Evolutionary conservation across 78 protist genomes (phyloP), one percentile per base, ranked within the genome.

Genomic region (Parvularia atlantis): DNA sequence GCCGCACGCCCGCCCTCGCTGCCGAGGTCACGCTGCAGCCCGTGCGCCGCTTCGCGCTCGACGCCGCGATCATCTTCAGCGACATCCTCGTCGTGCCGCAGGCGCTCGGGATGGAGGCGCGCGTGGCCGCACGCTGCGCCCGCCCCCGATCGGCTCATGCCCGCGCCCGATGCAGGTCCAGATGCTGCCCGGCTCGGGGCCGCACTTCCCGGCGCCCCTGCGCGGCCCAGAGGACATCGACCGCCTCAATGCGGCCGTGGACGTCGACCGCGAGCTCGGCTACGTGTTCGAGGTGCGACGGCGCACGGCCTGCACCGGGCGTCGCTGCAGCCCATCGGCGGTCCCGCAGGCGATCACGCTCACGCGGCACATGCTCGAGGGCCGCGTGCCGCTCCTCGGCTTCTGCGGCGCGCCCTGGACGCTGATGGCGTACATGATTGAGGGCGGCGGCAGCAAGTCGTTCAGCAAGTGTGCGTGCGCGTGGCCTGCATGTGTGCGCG

Each of bases 391-490:
- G 31, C 69, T 82, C 17, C 66, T 87, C 53, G 92, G 92, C 22
- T 87, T 87, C 44, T 58, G 84, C 36, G 91, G 91, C n/a, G 88
- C 84, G 36, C 93, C 91, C 26, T 92, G 89, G 89, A 92, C 97
- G 1, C 74, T 89, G 40, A 80, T 88, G 67, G 77, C 93, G 17
- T 92, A 92, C 83, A 78, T 86, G 58, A 72, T 87, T 35, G 94
- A 92, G 65, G 97, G 97, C 59, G 77, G 86, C 0, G 88, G 93
- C 66, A 62, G 62, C 53, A 67, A 69, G 58, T 70, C 73, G 16
- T 76, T 46, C 41, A 1, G 50, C 65, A 80, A 77, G 66, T 4
- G 46, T 41, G 9, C 9, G 46, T 41, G 46, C n/a, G n/a, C n/a
- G n/a, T n/a, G n/a, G n/a, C n/a, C n/a, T n/a, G n/a, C 41, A 50